Evolutionary conservation across 2,329 filamentous ascomycete genomes (phyloP).

Genomic region (Amphichorda felina): DNA sequence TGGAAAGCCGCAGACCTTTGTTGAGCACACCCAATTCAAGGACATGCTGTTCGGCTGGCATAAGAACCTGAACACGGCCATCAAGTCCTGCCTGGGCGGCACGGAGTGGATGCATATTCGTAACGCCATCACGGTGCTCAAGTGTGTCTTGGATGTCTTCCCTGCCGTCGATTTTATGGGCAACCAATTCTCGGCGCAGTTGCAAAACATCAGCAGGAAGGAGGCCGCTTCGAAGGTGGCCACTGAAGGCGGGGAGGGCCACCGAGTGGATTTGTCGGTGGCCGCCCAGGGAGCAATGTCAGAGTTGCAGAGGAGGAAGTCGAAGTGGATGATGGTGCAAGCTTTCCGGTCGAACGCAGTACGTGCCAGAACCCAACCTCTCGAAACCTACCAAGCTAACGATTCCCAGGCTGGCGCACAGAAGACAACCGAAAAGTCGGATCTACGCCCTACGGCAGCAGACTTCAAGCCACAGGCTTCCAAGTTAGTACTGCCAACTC

Average conservation of each 20-base stretch:
- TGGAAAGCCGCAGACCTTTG: slow-evolving; percentile 56
- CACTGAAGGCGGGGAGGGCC: slow-evolving; percentile 38
- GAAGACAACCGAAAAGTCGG: slow-evolving; percentile 17
- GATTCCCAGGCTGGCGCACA: slow-evolving; percentile 14
- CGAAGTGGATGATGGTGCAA: slow-evolving; percentile 63
- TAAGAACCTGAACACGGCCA: slow-evolving; percentile 62
- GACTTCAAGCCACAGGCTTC: slow-evolving; percentile 50
- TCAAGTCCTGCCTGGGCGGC: slow-evolving; percentile 71
- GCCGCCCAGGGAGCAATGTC: slow-evolving; percentile 61
- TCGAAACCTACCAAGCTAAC: too few relatives aligned
- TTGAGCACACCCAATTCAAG: slow-evolving; percentile 80
- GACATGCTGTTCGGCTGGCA: slow-evolving; percentile 87
- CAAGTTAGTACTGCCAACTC: slow-evolving; percentile 19
- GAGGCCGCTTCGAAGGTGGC: slow-evolving; percentile 39
- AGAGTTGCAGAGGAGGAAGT: slow-evolving; percentile 53
- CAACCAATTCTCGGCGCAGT: slow-evolving; percentile 47
- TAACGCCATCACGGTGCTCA: slow-evolving; percentile 85
- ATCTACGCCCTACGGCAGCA: slow-evolving; percentile 44
- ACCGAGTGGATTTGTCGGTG: slow-evolving; percentile 63
- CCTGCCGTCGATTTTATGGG: slow-evolving; percentile 87
- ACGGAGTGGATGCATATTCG: slow-evolving; percentile 96
- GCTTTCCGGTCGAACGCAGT: slow-evolving; percentile 58
- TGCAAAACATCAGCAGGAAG: slow-evolving; percentile 54
- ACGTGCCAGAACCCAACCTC: too few relatives aligned
- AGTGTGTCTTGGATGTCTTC: slow-evolving; percentile 69